These are phyloP conservation scores for Mycena venus DNA, from an alignment of 768 basidiomycete genomes.

Conservation along the genomic window DNA sequence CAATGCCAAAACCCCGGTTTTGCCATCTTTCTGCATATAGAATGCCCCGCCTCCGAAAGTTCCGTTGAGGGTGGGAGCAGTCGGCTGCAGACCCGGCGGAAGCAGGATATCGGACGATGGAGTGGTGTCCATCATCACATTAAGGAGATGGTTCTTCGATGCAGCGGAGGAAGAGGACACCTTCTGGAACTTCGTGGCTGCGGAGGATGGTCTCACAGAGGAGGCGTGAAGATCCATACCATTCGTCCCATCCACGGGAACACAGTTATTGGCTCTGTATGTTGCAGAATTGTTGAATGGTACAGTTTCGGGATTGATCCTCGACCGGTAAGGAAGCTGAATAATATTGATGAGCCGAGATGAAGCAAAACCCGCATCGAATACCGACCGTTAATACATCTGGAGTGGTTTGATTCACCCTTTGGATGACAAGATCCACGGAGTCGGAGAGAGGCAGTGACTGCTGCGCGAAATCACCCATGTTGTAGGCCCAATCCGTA, in stretches of 20 bases:
- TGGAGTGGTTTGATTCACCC: slow-evolving; percentile 50
- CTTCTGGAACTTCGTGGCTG: slow-evolving; percentile 50
- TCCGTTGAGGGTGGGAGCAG: slow-evolving; percentile 52
- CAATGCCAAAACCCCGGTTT: slow-evolving; percentile 54
- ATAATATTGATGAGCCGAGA: not conserved
- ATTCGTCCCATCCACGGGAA: slow-evolving; percentile 63
- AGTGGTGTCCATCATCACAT: slow-evolving; percentile 62
- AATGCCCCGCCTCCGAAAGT: slow-evolving; percentile 67
- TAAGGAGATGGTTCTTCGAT: slow-evolving; percentile 55
- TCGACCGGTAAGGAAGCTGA: slow-evolving; percentile 71
- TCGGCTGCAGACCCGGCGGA: slow-evolving; percentile 56
- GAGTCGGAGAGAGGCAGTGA: slow-evolving; percentile 65
- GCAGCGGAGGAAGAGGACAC: slow-evolving; percentile 43
- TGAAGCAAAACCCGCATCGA: not conserved
- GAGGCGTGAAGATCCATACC: slow-evolving; percentile 53
- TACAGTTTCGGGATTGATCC: slow-evolving; percentile 59
- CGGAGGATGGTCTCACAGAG: slow-evolving; percentile 24
- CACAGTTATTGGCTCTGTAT: slow-evolving; percentile 67
- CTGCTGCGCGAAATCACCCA: slow-evolving; percentile 71
- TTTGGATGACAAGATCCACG: slow-evolving; percentile 61
- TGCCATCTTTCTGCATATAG: slow-evolving; percentile 63
- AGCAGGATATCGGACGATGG: slow-evolving; percentile 60
- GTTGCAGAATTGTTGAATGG: slow-evolving; percentile 64
- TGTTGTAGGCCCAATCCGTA: slow-evolving; percentile 55
- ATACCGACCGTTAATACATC: slow-evolving; percentile 61